Percentiles rank a stretch among this genome's conserved stretches.
Evolutionary conservation across 1,139 yeast species (phyloP).

Genomic region (Lodderomyces jiufengensis): DNA sequence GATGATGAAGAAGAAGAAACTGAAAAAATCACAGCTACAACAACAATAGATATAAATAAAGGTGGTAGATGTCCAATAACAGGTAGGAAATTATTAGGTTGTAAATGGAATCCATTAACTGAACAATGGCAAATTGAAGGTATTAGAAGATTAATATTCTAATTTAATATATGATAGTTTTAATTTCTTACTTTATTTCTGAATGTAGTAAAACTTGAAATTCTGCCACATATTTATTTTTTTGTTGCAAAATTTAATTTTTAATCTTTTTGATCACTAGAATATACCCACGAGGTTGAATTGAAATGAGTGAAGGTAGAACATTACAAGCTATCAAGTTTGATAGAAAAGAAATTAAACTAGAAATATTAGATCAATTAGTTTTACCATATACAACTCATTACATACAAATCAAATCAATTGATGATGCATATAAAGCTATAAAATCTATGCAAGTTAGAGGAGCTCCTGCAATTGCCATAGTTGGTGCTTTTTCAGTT

Average conservation of each 20-base stretch:
- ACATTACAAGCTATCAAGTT: conserved; percentile 70
- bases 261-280: not conserved
- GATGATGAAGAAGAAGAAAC: conserved; percentile 16
- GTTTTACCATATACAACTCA: conserved; percentile 73
- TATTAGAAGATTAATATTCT: conserved; percentile 65
- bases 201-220: no score
- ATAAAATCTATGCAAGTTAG: conserved; percentile 91
- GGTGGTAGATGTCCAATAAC: conserved; percentile 89
- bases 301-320: conserved; percentile 4
- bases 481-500: conserved; percentile 85
- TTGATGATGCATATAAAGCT: conserved; percentile 74
- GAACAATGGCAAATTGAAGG: conserved; percentile 74
- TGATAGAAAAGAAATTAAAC: conserved; percentile 40
- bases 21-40: conserved; percentile 17
- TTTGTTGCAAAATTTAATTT: no score
- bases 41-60: conserved; percentile 25
- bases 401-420: conserved; percentile 56
- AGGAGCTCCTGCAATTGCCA: conserved; percentile 98
- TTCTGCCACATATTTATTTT: no score
- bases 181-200: no score
- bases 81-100: conserved; percentile 67
- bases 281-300: conserved; percentile 1
- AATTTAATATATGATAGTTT: conserved; percentile 11
- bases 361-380: conserved; percentile 76
- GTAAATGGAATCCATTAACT: conserved; percentile 56